phyloP scores from a whole-genome alignment of 1,139 yeast genomes.

The Meyerozyma smithsonii region DNA sequence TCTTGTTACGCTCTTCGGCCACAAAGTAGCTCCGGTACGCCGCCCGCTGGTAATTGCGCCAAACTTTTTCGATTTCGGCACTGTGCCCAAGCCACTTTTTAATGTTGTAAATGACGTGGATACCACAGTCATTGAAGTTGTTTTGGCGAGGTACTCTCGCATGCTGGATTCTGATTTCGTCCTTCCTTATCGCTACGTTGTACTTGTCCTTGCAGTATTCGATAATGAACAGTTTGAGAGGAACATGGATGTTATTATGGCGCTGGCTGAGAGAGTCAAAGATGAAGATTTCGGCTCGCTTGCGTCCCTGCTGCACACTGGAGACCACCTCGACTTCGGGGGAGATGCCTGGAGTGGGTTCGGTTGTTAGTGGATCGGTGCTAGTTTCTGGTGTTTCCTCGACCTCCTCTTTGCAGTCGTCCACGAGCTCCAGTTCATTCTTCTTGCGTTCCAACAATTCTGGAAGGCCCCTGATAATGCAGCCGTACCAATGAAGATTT shows the following conservation, averaged over 20 bases:
- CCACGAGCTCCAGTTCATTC: neutral
- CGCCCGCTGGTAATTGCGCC: conserved; percentile 28
- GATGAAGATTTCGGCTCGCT: conserved; percentile 52
- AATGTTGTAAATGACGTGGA: conserved; percentile 81
- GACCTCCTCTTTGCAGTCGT: neutral
- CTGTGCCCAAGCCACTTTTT: conserved; percentile 57
- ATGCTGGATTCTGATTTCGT: conserved; percentile 36
- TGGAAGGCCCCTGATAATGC: conserved; percentile 53
- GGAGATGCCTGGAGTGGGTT: neutral
- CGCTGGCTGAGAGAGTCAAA: conserved; percentile 72
- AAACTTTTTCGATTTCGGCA: conserved; percentile 42
- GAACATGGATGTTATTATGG: conserved; percentile 49
- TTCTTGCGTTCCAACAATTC: conserved; percentile 17
- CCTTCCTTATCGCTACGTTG: conserved; percentile 40
- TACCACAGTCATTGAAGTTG: conserved; percentile 93
- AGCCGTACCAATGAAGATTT: conserved; percentile 83
- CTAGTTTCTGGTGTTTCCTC: neutral
- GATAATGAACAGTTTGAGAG: conserved; percentile 59
- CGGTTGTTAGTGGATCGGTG: neutral
- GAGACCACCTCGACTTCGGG: conserved; percentile 5
- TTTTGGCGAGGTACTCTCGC: conserved; percentile 79
- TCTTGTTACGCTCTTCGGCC: conserved; percentile 29
- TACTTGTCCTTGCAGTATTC: conserved; percentile 68
- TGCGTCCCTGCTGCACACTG: conserved; percentile 1
- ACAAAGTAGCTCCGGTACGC: conserved; percentile 13